phyloP scores from a whole-genome alignment of 192 early-diverging fungal genomes.

The Umbelopsis sp. region DNA sequence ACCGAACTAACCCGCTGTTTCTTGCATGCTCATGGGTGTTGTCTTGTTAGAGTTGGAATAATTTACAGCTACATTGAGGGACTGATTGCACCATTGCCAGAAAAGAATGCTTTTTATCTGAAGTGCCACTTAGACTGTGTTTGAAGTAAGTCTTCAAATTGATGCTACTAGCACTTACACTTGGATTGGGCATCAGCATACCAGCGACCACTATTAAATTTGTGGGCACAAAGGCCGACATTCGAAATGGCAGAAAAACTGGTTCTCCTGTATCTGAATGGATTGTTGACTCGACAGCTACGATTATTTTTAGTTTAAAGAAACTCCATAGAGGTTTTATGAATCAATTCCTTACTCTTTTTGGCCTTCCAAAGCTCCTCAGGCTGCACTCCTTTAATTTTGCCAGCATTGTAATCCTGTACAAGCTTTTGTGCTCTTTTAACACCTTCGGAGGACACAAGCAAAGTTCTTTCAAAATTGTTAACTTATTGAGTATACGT shows the following conservation, averaged over 20 bases:
- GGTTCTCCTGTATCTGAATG: slow-evolving; percentile 84
- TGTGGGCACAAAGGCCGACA: slow-evolving; percentile 84
- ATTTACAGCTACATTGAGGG: slow-evolving; percentile 85
- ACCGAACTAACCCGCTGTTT: slow-evolving; percentile 63
- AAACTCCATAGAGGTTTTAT: slow-evolving; percentile 14
- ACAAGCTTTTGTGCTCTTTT: slow-evolving; percentile 64
- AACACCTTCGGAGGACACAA: slow-evolving; percentile 60
- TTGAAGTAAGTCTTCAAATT: not conserved
- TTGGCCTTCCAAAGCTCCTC: slow-evolving; percentile 75
- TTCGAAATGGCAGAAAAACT: slow-evolving; percentile 78
- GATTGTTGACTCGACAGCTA: slow-evolving; percentile 72
- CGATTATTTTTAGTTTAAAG: not conserved
- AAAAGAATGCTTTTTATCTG: slow-evolving; percentile 63
- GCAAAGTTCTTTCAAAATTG: slow-evolving; percentile 52
- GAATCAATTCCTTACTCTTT: slow-evolving; percentile 47
- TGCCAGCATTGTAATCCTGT: slow-evolving; percentile 59
- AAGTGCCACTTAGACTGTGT: not conserved
- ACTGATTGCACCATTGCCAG: slow-evolving; percentile 86
- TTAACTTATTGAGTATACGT: no score
- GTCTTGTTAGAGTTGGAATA: slow-evolving; percentile 86
- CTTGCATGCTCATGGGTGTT: slow-evolving; percentile 68
- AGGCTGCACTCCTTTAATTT: slow-evolving; percentile 39
- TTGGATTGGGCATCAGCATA: slow-evolving; percentile 84
- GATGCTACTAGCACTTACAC: slow-evolving; percentile 41
- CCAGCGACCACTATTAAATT: slow-evolving; percentile 82